Base-by-base conservation (phyloP, 2,329 filamentous ascomycete species). In the Colletotrichum liriopes region DNA sequence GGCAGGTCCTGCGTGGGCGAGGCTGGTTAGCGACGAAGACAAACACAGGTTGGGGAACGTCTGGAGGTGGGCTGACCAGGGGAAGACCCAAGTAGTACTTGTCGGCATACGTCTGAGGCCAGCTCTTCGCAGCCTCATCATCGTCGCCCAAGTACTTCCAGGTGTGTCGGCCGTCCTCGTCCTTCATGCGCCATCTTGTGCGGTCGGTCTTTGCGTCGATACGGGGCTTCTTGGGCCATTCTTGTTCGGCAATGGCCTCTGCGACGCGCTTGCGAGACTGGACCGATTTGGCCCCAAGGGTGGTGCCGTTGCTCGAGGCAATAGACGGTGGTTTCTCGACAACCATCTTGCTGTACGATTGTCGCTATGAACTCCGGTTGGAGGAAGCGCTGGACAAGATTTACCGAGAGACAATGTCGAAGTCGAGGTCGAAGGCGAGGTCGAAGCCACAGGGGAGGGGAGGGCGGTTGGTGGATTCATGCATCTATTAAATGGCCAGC, bases 81-180 rank as follows among this genome's bases (percentile, higher is more conserved):
- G 94, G 91, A 58, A 98, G 83, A 23, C 94, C 94, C 23, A 99
- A 81, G 78, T 92, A 94, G 81, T 95, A 97, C 82, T 94, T 98
- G 80, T 99, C 97, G n/a, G 95, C 94, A 67, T 86, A 87, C 32
- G 90, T 93, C 83, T 98, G 95, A 6, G 96, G 95, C 95, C 96
- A 98, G 69, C 89, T 84, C 76, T 93, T 86, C 9, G 87, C 83
- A 67, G 93, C 91, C 71, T 94, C 87, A 32, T 91, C 88, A 65
- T 96, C 88, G 65, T 96, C 92, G 12, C 90, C 89, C 3, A 99
- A 85, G 79, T 98, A 99, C 78, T 96, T 93, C 96, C 96, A 99
- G 62, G 94, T 98, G 77, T 98, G 95, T 67, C 93, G 89, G 60
- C 96, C 96, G 63, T 90, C 88, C 72, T 97, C 94, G 78, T 97